A percentile compares a stretch with the other conserved stretches of the same genome.
Evolutionary conservation across 2,329 filamentous ascomycete species (phyloP).

Genomic region (Diplodia intermedia): DNA sequence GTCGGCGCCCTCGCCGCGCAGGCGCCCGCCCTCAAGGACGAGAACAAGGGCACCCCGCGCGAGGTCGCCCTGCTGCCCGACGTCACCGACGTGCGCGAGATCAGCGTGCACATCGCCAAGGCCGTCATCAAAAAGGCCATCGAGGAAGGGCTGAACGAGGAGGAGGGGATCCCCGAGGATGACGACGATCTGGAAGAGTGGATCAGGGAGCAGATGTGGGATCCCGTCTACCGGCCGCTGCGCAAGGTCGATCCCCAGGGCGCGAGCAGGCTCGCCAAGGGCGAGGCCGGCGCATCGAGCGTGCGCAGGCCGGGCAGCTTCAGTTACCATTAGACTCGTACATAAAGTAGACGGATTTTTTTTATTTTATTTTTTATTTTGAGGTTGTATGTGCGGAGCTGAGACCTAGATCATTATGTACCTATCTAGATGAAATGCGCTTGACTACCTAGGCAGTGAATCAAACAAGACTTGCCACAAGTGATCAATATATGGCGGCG

Average conservation of each 20-base stretch:
- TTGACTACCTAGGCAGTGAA: not conserved
- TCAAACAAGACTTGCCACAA: not conserved
- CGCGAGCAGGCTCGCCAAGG: constrained; percentile 66
- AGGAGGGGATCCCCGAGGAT: constrained; percentile 67
- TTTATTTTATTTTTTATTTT: too few species aligned
- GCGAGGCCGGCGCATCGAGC: constrained; percentile 58
- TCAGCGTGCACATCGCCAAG: constrained; percentile 78
- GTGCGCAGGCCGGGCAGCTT: constrained; percentile 39
- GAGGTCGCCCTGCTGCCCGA: constrained; percentile 74
- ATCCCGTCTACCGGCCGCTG: constrained; percentile 70
- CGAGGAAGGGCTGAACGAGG: constrained; percentile 70
- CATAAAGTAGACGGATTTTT: too few species aligned
- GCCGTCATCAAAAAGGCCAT: constrained; percentile 76
- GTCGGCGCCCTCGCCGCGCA: constrained; percentile 74
- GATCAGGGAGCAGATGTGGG: constrained; percentile 83
- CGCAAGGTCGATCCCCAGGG: constrained; percentile 60
- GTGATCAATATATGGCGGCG: not conserved
- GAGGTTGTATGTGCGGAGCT: not conserved
- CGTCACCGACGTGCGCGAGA: constrained; percentile 73
- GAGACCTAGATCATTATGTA: not conserved
- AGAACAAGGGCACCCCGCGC: constrained; percentile 44
- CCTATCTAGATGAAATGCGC: not conserved
- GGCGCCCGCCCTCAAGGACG: constrained; percentile 72
- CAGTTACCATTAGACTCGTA: not conserved
- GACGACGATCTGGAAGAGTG: constrained; percentile 69